Conservation (phyloP, 31 red algal species). For the Porphyra umbilicalis region DNA sequence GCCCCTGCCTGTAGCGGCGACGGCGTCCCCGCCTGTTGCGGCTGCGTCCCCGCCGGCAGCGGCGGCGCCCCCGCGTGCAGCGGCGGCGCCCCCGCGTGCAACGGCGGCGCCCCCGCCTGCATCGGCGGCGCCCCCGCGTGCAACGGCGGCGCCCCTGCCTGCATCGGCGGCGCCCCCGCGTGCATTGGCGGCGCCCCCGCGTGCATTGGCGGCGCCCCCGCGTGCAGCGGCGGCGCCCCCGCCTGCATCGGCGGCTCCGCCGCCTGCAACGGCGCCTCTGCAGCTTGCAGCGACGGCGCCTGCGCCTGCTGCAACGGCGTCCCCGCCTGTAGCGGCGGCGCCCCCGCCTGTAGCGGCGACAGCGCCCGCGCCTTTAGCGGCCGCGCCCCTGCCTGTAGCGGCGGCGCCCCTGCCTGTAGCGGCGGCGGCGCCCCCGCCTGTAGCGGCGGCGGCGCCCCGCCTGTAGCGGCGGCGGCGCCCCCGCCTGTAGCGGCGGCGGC, state of each 20-base stretch:
- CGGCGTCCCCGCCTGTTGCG: not conserved
- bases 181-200: not conserved
- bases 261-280: not conserved
- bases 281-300: not conserved
- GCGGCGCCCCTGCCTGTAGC: too few relatives aligned
- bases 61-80: not conserved
- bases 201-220: not conserved
- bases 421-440: too few relatives aligned
- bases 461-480: not conserved
- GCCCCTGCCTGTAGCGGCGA: not conserved
- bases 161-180: too few relatives aligned
- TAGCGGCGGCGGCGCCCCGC: too few relatives aligned
- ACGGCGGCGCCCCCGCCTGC: not conserved
- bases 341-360: not conserved
- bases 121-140: too few relatives aligned
- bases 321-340: not conserved
- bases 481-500: not conserved
- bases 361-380: not conserved
- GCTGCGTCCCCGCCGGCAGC: too few relatives aligned
- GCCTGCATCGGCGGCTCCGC: not conserved
- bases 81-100: too few relatives aligned
- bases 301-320: not conserved
- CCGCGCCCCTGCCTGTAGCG: too few relatives aligned
- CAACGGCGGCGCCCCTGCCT: too few relatives aligned
- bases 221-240: not conserved